Conservation (phyloP, 306 rosid species). For the Glycyrrhiza uralensis region DNA sequence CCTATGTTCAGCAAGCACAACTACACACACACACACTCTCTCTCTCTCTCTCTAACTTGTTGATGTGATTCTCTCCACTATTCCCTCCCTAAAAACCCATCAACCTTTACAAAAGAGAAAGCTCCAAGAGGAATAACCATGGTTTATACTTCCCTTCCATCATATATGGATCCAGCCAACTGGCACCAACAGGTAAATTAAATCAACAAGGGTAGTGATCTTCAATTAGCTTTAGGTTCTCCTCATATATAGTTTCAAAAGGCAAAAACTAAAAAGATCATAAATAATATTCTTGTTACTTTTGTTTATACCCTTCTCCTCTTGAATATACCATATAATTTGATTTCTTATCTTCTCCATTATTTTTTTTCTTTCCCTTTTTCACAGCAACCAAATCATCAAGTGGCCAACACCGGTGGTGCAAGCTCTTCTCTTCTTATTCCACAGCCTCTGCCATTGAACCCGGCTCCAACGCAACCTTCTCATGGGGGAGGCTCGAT, state of each 20-base stretch:
- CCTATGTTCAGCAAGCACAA: conserved; percentile 25
- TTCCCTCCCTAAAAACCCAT: conserved; percentile 42
- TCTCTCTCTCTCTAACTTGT: conserved; percentile 33
- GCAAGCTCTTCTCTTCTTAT: conserved; percentile 41
- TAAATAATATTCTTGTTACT: conserved; percentile 59
- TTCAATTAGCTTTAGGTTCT: conserved; percentile 29
- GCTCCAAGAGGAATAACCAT: conserved; percentile 49
- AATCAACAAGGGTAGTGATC: conserved; percentile 7
- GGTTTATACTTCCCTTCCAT: conserved; percentile 87
- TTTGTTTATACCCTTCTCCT: conserved; percentile 50
- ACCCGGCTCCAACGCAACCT: conserved; percentile 27
- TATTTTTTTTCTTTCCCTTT: background rate
- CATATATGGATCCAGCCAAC: conserved; percentile 86
- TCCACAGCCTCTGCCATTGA: conserved; percentile 28
- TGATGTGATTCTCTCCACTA: conserved; percentile 59
- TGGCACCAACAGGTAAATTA: conserved; percentile 87
- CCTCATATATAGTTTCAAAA: conserved; percentile 13
- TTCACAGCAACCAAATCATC: conserved; percentile 45
- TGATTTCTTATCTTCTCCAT: conserved; percentile 29
- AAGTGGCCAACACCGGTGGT: conserved; percentile 22
- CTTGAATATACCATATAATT: conserved; percentile 71
- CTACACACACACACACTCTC: conserved; percentile 29
- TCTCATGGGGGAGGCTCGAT: conserved; percentile 50
- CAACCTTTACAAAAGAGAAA: conserved; percentile 72
- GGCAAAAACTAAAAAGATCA: background rate